Evolutionary conservation across 2,329 filamentous ascomycete species (phyloP).

Genomic region (Rutstroemia sp.): DNA sequence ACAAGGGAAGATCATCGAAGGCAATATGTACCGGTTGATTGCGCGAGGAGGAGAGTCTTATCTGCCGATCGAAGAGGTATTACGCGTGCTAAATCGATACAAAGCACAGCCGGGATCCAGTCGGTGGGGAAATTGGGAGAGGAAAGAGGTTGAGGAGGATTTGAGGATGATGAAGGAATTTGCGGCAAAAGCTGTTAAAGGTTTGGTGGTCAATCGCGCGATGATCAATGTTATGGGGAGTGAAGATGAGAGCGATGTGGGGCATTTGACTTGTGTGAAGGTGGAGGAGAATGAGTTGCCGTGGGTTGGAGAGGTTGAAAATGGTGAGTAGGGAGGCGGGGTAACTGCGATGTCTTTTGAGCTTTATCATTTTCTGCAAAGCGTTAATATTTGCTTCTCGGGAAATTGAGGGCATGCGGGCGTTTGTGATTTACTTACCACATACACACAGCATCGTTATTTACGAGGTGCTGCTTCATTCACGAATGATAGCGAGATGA

Average conservation of each 20-base stretch:
- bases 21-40: conserved; percentile 17
- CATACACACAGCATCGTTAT: not conserved
- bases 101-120: not conserved
- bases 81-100: not conserved
- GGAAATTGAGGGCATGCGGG: too few relatives aligned
- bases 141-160: conserved; percentile 10
- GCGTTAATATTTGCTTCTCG: not conserved
- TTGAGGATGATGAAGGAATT: conserved; percentile 17
- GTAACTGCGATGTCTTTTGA: not conserved
- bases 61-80: conserved; percentile 5
- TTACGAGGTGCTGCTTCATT: not conserved
- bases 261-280: conserved; percentile 21
- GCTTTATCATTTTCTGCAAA: not conserved
- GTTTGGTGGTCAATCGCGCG: conserved; percentile 17
- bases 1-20: not conserved
- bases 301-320: conserved; percentile 10
- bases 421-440: not conserved
- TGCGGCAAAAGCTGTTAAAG: conserved; percentile 15
- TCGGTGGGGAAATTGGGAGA: not conserved
- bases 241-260: conserved; percentile 11
- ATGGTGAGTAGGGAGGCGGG: not conserved
- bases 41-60: conserved; percentile 19
- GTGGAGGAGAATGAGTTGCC: conserved; percentile 19
- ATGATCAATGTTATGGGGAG: conserved; percentile 14
- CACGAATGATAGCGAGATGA: too few relatives aligned